These are phyloP conservation scores for Suillus lakei DNA, from an alignment of 768 basidiomycete species.

Conservation along the genomic window DNA sequence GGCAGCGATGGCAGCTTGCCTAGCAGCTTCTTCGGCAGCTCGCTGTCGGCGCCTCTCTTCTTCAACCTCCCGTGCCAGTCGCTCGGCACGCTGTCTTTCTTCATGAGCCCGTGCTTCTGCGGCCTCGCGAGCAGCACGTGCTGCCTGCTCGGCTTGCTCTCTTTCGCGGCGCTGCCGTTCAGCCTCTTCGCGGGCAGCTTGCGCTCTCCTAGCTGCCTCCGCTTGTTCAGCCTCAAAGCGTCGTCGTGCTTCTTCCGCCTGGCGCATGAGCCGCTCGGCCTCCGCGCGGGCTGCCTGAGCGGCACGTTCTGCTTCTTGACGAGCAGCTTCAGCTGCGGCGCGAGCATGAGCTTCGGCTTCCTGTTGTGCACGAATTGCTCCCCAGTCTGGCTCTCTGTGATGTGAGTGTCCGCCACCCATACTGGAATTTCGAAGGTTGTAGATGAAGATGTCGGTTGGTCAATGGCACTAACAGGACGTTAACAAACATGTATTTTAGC, in stretches of 20 bases:
- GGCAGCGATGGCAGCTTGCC: constrained; percentile 26
- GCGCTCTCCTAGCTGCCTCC: constrained; percentile 21
- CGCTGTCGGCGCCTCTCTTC: constrained; percentile 22
- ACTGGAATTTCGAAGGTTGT: not conserved
- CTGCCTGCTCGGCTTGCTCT: constrained; percentile 29
- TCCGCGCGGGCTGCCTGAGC: constrained; percentile 28
- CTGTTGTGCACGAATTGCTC: constrained; percentile 21
- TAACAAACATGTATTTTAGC: not conserved
- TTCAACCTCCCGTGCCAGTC: constrained; percentile 21
- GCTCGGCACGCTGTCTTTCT: constrained; percentile 27
- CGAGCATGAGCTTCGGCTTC: constrained; percentile 19
- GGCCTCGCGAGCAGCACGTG: constrained; percentile 23
- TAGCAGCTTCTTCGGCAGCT: constrained; percentile 29
- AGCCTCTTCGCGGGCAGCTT: constrained; percentile 26
- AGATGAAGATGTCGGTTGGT: constrained; percentile 1
- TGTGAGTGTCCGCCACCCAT: constrained; percentile 35
- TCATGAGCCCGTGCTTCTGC: constrained; percentile 31
- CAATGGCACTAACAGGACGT: not conserved
- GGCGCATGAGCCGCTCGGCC: constrained; percentile 20
- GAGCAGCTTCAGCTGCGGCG: constrained; percentile 13
- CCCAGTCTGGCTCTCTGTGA: constrained; percentile 28
- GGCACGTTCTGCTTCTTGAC: constrained; percentile 28
- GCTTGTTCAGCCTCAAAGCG: constrained; percentile 1
- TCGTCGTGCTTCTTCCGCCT: not conserved
- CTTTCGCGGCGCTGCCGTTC: constrained; percentile 24